These are phyloP conservation scores for Isabelozyma heimii DNA, from an alignment of 805 yeast species.

Conservation along the genomic window DNA sequence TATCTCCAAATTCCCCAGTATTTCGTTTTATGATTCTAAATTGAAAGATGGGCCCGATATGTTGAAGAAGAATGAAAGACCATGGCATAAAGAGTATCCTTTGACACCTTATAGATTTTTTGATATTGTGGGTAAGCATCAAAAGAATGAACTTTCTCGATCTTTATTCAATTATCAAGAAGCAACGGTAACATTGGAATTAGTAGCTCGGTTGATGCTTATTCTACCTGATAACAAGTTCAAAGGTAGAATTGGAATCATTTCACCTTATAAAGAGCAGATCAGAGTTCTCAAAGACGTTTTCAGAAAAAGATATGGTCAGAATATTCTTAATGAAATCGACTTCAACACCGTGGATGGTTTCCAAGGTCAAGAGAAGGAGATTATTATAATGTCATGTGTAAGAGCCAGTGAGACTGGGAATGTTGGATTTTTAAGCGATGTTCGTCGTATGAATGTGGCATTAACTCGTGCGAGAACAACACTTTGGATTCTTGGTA, in stretches of 20 bases:
- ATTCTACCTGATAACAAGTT: constrained; percentile 52
- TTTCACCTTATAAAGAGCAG: constrained; percentile 95
- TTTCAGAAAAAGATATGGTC: constrained; percentile 64
- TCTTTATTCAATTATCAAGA: constrained; percentile 74
- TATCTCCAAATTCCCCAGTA: constrained; percentile 83
- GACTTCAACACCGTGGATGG: constrained; percentile 97
- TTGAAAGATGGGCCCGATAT: constrained; percentile 79
- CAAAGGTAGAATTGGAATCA: constrained; percentile 77
- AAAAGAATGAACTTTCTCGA: constrained; percentile 58
- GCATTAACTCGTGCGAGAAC: constrained; percentile 92
- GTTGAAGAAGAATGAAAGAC: constrained; percentile 53
- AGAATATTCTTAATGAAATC: constrained; percentile 56
- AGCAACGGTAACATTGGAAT: constrained; percentile 67
- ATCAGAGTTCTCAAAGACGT: constrained; percentile 53
- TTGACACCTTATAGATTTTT: constrained; percentile 80
- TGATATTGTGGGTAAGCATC: constrained; percentile 61
- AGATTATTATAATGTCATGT: constrained; percentile 89
- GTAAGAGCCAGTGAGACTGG: constrained; percentile 78
- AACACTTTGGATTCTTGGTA: constrained; percentile 90
- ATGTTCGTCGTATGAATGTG: constrained; percentile 93
- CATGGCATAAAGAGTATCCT: constrained; percentile 66
- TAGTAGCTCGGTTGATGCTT: constrained; percentile 51
- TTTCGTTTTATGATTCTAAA: constrained; percentile 71
- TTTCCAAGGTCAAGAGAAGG: constrained; percentile 91
- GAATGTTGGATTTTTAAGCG: constrained; percentile 84